Percentiles rank a stretch among this genome's conserved stretches.
phyloP scores from a whole-genome alignment of 192 early-diverging fungal species.

The Coemansia sp. region DNA sequence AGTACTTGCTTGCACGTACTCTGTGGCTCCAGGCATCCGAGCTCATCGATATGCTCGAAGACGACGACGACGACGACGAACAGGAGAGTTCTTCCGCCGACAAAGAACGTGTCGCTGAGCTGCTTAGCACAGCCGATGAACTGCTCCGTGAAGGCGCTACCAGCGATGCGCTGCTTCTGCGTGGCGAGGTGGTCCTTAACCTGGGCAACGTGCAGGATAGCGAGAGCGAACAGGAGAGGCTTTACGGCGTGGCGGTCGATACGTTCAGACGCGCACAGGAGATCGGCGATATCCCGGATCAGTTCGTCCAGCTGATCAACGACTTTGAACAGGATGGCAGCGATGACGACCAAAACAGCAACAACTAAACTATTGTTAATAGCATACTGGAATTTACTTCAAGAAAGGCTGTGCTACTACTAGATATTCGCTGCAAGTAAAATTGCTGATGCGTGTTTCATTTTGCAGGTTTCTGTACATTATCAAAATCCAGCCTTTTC shows the following conservation, averaged over 20 bases:
- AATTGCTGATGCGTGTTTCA: too few species aligned
- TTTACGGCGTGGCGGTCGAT: conserved; percentile 30
- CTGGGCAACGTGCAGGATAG: conserved; percentile 45
- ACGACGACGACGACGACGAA: conserved; percentile 16
- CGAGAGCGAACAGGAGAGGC: conserved; percentile 27
- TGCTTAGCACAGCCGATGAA: conserved; percentile 18
- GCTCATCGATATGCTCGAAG: conserved; percentile 18
- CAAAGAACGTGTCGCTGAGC: conserved; percentile 14
- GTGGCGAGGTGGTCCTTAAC: conserved; percentile 43
- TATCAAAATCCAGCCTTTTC: neutral
- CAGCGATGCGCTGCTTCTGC: conserved; percentile 37
- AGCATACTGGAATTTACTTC: too few species aligned
- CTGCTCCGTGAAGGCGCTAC: conserved; percentile 9
- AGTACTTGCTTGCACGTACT: conserved; percentile 20
- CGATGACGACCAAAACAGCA: neutral
- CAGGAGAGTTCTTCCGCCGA: conserved; percentile 11
- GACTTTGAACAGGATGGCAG: conserved; percentile 31
- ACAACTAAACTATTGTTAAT: too few species aligned
- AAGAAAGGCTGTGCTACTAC: too few species aligned
- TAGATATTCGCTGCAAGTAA: neutral
- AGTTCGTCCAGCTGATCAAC: conserved; percentile 45
- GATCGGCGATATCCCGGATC: conserved; percentile 37
- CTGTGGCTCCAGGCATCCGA: conserved; percentile 33
- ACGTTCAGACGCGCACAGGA: conserved; percentile 31
- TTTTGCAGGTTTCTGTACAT: neutral